Evolutionary conservation across 2,329 filamentous ascomycete species (phyloP).

Genomic region (Cladophialophora chaetospira): DNA sequence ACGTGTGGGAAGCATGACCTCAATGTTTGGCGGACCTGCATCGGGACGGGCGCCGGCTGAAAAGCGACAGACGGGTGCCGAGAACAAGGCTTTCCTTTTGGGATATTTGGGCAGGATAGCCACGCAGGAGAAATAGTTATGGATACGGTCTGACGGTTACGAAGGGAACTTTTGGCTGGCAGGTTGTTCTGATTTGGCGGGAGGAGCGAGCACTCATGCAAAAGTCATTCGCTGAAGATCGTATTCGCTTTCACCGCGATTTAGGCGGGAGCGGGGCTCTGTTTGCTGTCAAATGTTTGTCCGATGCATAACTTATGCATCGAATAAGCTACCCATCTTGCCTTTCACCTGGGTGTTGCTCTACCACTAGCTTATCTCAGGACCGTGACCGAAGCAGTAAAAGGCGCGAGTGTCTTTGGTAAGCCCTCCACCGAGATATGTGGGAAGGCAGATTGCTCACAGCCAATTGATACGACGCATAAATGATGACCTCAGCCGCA

Average conservation of each 20-base stretch:
- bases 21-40: slow-evolving; percentile 27
- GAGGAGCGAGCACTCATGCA: not conserved
- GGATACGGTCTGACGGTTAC: not conserved
- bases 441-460: not conserved
- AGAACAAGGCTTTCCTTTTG: slow-evolving; percentile 74
- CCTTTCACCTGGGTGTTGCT: not conserved
- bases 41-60: slow-evolving; percentile 52
- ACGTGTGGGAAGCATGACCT: slow-evolving; percentile 31
- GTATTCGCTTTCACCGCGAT: slow-evolving; percentile 3
- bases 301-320: slow-evolving; percentile 10
- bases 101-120: slow-evolving; percentile 64
- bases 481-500: slow-evolving; percentile 14
- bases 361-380: not conserved
- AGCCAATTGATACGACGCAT: not conserved
- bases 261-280: slow-evolving; percentile 1
- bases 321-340: not conserved
- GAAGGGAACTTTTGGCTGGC: not conserved
- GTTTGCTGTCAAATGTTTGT: not conserved
- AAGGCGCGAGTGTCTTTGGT: slow-evolving; percentile 7
- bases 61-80: slow-evolving; percentile 58
- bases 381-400: slow-evolving; percentile 4
- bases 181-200: not conserved
- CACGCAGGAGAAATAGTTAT: slow-evolving; percentile 24
- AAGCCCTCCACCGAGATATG: not conserved
- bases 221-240: not conserved